Evolutionary conservation across 192 early-diverging fungal species (phyloP), one percentile per base, ranked within the genome.

Genomic region (Gorgonomyces haynaldii): DNA sequence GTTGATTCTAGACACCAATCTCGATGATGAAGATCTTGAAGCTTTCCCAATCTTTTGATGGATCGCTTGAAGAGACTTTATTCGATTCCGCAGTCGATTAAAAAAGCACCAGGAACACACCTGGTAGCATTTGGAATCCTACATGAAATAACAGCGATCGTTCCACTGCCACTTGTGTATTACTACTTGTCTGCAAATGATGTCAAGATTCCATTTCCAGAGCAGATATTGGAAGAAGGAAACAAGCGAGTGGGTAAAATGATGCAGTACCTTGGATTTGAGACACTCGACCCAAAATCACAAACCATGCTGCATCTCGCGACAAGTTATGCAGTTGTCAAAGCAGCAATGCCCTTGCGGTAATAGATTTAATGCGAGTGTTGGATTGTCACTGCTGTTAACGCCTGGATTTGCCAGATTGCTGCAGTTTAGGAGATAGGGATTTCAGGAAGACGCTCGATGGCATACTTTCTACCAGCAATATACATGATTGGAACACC

Each of bases 401-500:
- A 31, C 12, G 5, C 6, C 30, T 31, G 30, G 30, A 5, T 8
- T 31, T 31, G 12, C 6, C 12, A 31, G 12, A 5, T 31, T 12
- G 12, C 5, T 31, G 30, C 12, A 8, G 30, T 5, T 40, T 17
- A 12, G 4, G 22, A 13, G 16, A 40, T 5, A 40, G 9, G 7
- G 25, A 56, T 69, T 49, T 96, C 92, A 20, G 95, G 95, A 39
- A 98, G 56, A 53, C 95, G 64, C 63, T 98, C 95, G 43, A 98
- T 92, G 9, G 83, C 77, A 38, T 87, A 92, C 69, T 93, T 91
- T 58, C 89, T 79, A 16, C 72, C 67, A 31, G 81, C 77, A 53
- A 95, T 90, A 53, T 87, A 95, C 91, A 96, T 96, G 58, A 96
- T 93, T 1, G 93, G 95, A 15, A 96, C 84, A 57, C 93, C 95